Evolutionary conservation across 2,329 filamentous ascomycete genomes (phyloP).

Genomic region (Colletotrichum sp.): DNA sequence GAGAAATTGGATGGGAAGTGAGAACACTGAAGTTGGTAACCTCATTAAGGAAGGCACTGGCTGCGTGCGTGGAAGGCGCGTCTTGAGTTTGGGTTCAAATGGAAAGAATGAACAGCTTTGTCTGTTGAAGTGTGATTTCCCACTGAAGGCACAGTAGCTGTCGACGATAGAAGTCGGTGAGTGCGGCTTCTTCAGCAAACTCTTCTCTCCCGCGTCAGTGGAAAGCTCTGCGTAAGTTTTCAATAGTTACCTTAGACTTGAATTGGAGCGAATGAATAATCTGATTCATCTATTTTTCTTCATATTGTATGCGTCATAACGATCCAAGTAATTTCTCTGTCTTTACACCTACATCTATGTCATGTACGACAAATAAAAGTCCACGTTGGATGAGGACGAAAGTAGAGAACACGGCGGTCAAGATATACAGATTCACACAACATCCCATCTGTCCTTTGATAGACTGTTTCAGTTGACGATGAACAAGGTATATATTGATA

Average conservation of each 20-base stretch:
- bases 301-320: accelerated
- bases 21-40: neutral
- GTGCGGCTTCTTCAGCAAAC: too few relatives aligned
- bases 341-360: neutral
- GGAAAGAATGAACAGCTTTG: neutral
- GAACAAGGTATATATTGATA: neutral
- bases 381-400: neutral
- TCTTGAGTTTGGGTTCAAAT: neutral
- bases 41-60: neutral
- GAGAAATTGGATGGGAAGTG: neutral
- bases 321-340: neutral
- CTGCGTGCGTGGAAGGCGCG: neutral
- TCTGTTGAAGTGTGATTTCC: neutral
- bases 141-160: neutral
- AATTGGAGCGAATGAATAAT: too few relatives aligned
- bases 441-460: accelerated
- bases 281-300: too few relatives aligned
- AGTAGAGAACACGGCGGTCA: accelerated
- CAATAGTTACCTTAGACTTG: neutral
- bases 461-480: neutral
- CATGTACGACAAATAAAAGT: neutral
- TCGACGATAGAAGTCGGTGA: too few relatives aligned
- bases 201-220: neutral
- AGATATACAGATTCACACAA: neutral
- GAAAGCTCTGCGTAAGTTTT: neutral